Evolutionary conservation across 148 eudicot species (phyloP), one percentile per base, ranked within the genome.

Genomic region (Fagopyrum tataricum): DNA sequence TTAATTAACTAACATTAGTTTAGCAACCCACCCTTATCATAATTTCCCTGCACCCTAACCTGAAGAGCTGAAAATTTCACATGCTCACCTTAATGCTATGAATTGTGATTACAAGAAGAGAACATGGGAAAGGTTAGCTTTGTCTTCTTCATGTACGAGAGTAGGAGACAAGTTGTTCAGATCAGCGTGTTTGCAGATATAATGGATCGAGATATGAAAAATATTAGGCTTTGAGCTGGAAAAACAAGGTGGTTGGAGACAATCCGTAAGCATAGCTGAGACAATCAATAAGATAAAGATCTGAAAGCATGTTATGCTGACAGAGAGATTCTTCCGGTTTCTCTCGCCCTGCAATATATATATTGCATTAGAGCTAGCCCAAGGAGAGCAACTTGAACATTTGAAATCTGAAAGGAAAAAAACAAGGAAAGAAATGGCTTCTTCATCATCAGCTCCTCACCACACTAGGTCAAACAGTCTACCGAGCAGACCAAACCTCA

Each of bases 381-480:
- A 11, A 62, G 7, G 8, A 62, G 55, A 46, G 6, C 53, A 44
- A 24, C 11, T 47, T 47, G 49, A 13, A 17, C 43, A 23, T 48
- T 23, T 70, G 53, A 24, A 70, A 21, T 37, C 10, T 31, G 15
- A 20, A 14, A 15, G 20, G 0, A 31, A 44, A 37, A 13, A 40
- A 14, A 31, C 52, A 11, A 74, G 76, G 7, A 41, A 4, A 74
- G 53, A 41, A 44, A n/a, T 46, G 41, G 66, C 53, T 26, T 56
- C 68, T 37, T 24, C 2, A 21, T 31, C 58, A 6, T 6, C 49
- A 56, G 49, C 76, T 2, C 56, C 71, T 67, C 71, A 4, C 71
- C 78, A 81, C 37, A 26, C 76, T 72, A 79, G 81, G 9, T 81
- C 81, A 0, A 64, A 17, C 74, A 78, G 84, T 59, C 71, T 74